phyloP scores from a whole-genome alignment of 2,329 filamentous ascomycete genomes.

The Chaetomiaceae sp. region DNA sequence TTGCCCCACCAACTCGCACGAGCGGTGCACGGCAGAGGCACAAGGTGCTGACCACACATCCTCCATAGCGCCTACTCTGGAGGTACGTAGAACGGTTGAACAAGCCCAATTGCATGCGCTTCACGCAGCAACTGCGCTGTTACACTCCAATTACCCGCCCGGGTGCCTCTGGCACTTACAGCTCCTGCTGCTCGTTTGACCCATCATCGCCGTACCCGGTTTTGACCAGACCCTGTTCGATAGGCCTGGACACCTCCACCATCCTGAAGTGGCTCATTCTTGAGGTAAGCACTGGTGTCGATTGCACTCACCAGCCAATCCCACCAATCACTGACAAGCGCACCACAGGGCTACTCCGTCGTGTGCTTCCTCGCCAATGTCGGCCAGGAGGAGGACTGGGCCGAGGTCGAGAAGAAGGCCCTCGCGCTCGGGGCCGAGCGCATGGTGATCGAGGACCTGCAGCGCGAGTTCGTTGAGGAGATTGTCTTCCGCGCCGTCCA shows the following conservation, averaged over 20 bases:
- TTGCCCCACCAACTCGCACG: constrained; percentile 3
- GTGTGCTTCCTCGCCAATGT: constrained; percentile 62
- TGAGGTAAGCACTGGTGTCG: constrained; percentile 17
- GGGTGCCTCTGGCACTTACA: background rate
- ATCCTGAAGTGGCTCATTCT: constrained; percentile 38
- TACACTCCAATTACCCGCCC: too few species aligned
- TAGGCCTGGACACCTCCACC: constrained; percentile 37
- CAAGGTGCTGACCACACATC: constrained; percentile 1
- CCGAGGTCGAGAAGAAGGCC: constrained; percentile 62
- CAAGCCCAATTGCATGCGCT: background rate
- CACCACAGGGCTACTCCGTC: constrained; percentile 48
- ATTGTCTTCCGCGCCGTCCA: constrained; percentile 75
- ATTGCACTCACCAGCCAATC: background rate
- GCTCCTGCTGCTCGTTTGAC: background rate
- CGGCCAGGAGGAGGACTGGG: constrained; percentile 71
- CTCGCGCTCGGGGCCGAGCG: constrained; percentile 56
- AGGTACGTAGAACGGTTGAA: constrained; percentile 14
- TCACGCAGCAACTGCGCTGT: too few species aligned
- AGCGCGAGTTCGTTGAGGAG: constrained; percentile 71
- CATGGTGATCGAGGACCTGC: constrained; percentile 59
- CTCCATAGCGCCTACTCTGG: constrained; percentile 25
- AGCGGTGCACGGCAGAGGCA: background rate
- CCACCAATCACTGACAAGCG: background rate
- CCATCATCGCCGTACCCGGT: background rate
- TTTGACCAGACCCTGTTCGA: constrained; percentile 5